Conservation (phyloP, 768 basidiomycete genomes). For the Cyathus striatus region DNA sequence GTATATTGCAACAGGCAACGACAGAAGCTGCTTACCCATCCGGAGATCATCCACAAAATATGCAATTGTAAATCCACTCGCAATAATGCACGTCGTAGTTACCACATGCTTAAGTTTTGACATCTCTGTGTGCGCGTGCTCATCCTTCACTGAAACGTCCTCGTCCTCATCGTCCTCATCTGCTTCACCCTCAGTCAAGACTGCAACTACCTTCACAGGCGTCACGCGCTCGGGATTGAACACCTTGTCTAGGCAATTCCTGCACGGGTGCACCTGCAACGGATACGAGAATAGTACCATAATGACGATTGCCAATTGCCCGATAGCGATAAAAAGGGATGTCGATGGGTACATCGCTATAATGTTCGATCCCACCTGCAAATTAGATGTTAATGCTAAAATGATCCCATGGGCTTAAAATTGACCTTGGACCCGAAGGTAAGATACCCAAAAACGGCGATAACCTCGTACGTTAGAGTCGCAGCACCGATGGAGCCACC, state of each 20-base stretch:
- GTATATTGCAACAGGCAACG: not conserved
- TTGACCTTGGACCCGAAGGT: slow-evolving; percentile 85
- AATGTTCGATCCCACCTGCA: slow-evolving; percentile 83
- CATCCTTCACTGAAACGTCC: slow-evolving; percentile 44
- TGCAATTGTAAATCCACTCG: slow-evolving; percentile 63
- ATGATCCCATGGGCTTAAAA: slow-evolving; percentile 2
- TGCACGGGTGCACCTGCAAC: slow-evolving; percentile 89
- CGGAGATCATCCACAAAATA: slow-evolving; percentile 76
- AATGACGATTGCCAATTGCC: slow-evolving; percentile 88
- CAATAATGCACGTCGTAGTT: slow-evolving; percentile 64
- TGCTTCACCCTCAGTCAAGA: slow-evolving; percentile 35
- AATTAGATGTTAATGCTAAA: too few species aligned
- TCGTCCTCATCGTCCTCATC: slow-evolving; percentile 41
- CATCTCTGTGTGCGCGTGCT: slow-evolving; percentile 60
- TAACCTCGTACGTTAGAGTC: slow-evolving; percentile 79
- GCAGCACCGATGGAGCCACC: slow-evolving; percentile 84
- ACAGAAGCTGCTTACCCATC: slow-evolving; percentile 64
- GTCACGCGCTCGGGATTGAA: slow-evolving; percentile 42
- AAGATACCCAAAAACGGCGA: slow-evolving; percentile 85
- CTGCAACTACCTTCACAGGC: slow-evolving; percentile 20
- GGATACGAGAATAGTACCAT: slow-evolving; percentile 93
- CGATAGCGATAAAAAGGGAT: slow-evolving; percentile 87
- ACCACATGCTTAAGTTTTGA: slow-evolving; percentile 58
- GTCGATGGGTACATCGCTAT: slow-evolving; percentile 93
- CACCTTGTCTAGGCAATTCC: slow-evolving; percentile 91